Evolutionary conservation across 352 stramenopile species (phyloP).

Genomic region (Phytophthora chlamydospora): DNA sequence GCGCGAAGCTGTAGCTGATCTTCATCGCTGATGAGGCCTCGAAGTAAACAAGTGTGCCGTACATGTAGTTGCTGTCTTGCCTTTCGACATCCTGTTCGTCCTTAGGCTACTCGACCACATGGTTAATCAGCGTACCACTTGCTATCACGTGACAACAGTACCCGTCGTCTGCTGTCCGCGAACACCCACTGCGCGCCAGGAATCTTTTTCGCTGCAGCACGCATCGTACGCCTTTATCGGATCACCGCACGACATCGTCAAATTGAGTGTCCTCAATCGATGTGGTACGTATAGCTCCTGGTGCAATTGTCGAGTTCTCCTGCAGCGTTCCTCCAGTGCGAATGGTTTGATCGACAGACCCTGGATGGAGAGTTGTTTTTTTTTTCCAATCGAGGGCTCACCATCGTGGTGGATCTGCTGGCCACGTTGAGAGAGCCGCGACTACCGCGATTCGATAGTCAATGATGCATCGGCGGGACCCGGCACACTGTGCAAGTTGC

Average conservation of each 20-base stretch:
- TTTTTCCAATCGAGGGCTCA: background rate
- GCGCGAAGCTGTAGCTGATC: no score
- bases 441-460: slow-evolving; percentile 27
- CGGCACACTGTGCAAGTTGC: slow-evolving; percentile 18
- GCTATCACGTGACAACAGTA: background rate
- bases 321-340: no score
- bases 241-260: slow-evolving; percentile 1
- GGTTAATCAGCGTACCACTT: no score
- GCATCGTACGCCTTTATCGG: slow-evolving; percentile 5
- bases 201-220: slow-evolving; percentile 4
- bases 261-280: background rate
- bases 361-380: background rate
- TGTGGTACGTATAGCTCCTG: background rate
- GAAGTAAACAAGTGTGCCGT: no score
- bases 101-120: no score
- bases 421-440: slow-evolving; percentile 1
- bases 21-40: no score
- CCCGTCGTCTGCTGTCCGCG: slow-evolving; percentile 20
- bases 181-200: slow-evolving; percentile 6
- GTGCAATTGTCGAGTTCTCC: background rate
- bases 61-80: no score
- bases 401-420: background rate
- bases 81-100: no score
- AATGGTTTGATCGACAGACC: no score
- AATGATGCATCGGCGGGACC: slow-evolving; percentile 13